These are phyloP conservation scores for Lantana camara DNA, from an alignment of 257 asterid species.

Conservation along the genomic window DNA sequence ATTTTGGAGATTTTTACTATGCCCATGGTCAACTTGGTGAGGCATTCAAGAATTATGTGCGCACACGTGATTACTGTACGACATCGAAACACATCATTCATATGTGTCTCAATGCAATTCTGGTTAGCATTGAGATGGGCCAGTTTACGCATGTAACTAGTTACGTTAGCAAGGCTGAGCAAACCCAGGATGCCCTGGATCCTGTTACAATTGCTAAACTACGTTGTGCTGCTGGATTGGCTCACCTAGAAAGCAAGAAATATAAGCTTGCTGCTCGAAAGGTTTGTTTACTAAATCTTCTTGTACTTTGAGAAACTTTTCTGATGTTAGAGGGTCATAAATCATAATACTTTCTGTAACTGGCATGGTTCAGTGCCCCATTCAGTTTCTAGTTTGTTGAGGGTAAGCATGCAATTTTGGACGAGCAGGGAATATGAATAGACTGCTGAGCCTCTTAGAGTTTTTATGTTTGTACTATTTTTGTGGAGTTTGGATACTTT, in stretches of 20 bases:
- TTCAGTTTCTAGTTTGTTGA: no score
- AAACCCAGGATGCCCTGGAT: conserved; percentile 75
- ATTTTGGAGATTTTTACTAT: conserved; percentile 91
- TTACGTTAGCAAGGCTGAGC: conserved; percentile 89
- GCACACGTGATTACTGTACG: conserved; percentile 97
- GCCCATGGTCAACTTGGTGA: conserved; percentile 88
- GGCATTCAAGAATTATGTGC: conserved; percentile 88
- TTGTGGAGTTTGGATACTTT: not conserved
- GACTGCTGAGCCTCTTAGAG: not conserved
- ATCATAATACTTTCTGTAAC: not conserved
- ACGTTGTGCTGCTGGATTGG: conserved; percentile 90
- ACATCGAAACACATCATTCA: conserved; percentile 79
- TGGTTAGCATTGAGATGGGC: conserved; percentile 97
- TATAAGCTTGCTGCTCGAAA: conserved; percentile 98
- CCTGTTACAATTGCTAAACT: conserved; percentile 68
- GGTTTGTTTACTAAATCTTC: conserved; percentile 50
- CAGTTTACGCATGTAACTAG: conserved; percentile 92
- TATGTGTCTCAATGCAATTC: conserved; percentile 89
- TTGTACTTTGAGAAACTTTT: not conserved
- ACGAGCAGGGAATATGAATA: no score
- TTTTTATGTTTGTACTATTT: not conserved
- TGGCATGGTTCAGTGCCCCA: not conserved
- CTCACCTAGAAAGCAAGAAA: conserved; percentile 74
- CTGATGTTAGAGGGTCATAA: conserved; percentile 7
- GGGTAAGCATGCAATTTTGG: no score